Base-by-base conservation (phyloP, 352 stramenopile species). In the Achlya hypogyna region DNA sequence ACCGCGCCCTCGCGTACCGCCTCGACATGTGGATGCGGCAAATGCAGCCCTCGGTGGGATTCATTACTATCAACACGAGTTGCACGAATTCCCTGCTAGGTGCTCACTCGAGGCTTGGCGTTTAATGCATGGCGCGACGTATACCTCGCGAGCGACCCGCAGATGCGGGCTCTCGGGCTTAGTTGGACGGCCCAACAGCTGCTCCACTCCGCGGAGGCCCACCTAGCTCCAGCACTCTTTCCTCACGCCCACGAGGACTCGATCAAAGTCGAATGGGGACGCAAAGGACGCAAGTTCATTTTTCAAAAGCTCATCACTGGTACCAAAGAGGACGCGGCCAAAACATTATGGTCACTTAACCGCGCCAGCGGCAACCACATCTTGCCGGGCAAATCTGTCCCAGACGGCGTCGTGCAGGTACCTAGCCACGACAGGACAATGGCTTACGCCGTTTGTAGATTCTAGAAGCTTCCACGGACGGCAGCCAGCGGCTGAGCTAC, bases 251-350 rank as follows among this genome's bases (percentile, higher is more conserved):
- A 16, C 29, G 49, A 54, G 29, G 49, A 54, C 49, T 54, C 49
- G 49, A 16, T 54, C 29, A 54, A 54, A 54, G 49, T 54, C 23
- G 49, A 54, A 14, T 54, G 49, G 49, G 49, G 49, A 54, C 29
- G 29, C 29, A 6, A 16, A 6, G 49, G 49, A 6, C 23, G 49
- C 23, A 6, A 54, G 16, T 54, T 54, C 16, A 54, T 34, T 34
- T 54, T 54, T 54, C 49, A 54, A 54, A 54, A 54, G 16, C 6
- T 54, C 6, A 34, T 54, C 16, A 12, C 23, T 14, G 49, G 23
- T 6, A 16, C 49, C 6, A 28, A 14, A 16, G 6, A 54, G 16
- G 23, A 54, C 23, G 49, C 29, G 14, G 49, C 49, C 29, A 54
- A 54, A 16, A 54, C 49, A 16, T 34, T 54, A 12, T 54, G 49